phyloP scores from a whole-genome alignment of 306 rosid genomes.

The Neltuma alba region DNA sequence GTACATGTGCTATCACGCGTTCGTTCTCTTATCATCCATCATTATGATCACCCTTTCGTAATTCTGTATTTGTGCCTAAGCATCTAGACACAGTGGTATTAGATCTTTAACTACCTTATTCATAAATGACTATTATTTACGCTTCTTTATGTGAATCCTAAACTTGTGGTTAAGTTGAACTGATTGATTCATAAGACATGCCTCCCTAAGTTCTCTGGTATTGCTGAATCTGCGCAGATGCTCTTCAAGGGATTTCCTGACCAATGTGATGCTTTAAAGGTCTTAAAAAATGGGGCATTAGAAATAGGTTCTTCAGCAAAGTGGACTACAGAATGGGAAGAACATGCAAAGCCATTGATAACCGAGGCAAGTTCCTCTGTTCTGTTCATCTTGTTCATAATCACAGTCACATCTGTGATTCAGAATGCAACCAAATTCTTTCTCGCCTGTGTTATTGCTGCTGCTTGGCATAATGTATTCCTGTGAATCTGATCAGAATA shows the following conservation, averaged over 20 bases:
- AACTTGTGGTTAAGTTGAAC: not conserved
- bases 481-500: slow-evolving; percentile 8
- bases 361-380: slow-evolving; percentile 60
- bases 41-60: not conserved
- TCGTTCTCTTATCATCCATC: not conserved
- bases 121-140: not conserved
- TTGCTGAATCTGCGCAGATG: slow-evolving; percentile 55
- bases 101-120: slow-evolving; percentile 16
- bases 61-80: not conserved
- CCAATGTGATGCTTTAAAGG: slow-evolving; percentile 61
- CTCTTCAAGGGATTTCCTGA: slow-evolving; percentile 90
- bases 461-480: slow-evolving; percentile 9
- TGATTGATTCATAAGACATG: not conserved
- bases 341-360: slow-evolving; percentile 83
- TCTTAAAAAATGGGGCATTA: slow-evolving; percentile 63
- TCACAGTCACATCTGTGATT: not conserved
- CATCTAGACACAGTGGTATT: slow-evolving; percentile 13
- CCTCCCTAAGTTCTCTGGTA: slow-evolving; percentile 15
- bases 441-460: not conserved
- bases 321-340: slow-evolving; percentile 93
- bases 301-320: slow-evolving; percentile 71
- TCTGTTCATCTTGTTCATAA: slow-evolving; percentile 16
- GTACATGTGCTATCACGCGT: not conserved
- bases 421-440: not conserved
- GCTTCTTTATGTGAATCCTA: slow-evolving; percentile 12